These are phyloP conservation scores for Saccharomyces hybrid DNA, from an alignment of 1,139 yeast species.

Conservation along the genomic window DNA sequence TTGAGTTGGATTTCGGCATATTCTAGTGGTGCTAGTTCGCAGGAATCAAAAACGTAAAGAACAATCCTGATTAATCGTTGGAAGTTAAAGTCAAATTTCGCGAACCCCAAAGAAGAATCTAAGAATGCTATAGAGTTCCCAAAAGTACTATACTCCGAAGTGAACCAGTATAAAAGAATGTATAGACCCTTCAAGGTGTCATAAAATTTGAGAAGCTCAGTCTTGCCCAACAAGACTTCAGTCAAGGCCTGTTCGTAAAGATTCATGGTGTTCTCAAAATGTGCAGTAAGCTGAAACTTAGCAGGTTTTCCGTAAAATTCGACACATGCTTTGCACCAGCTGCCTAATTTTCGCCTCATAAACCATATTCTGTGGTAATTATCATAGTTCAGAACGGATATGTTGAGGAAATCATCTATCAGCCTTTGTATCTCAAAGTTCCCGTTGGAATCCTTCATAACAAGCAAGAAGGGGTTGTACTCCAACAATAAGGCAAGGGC, in stretches of 20 bases:
- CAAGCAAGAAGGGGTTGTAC: constrained; percentile 18
- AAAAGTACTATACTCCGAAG: constrained; percentile 11
- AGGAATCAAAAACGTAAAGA: constrained; percentile 20
- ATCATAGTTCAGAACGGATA: constrained; percentile 14
- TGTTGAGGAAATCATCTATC: constrained; percentile 13
- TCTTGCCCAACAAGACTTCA: constrained; percentile 13
- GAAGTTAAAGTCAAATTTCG: constrained; percentile 21
- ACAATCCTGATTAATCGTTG: constrained; percentile 24
- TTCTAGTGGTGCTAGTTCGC: constrained; percentile 6
- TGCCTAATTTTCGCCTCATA: constrained; percentile 18
- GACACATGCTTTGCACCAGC: constrained; percentile 18
- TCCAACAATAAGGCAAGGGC: constrained; percentile 23
- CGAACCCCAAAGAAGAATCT: constrained; percentile 16
- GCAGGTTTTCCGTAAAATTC: constrained; percentile 13
- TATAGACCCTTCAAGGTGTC: constrained; percentile 13
- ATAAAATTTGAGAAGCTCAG: constrained; percentile 10
- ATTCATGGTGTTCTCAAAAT: constrained; percentile 7
- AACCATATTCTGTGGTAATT: constrained; percentile 20
- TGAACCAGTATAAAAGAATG: constrained; percentile 23
- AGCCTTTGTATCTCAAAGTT: constrained; percentile 14
- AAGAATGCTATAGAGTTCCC: constrained; percentile 13
- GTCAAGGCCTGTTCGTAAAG: constrained; percentile 13
- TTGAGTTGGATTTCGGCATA: constrained; percentile 11
- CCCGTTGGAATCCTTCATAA: not conserved
- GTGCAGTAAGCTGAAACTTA: constrained; percentile 12